Conservation (phyloP, 352 stramenopile species). For the Pythium monospermum region DNA sequence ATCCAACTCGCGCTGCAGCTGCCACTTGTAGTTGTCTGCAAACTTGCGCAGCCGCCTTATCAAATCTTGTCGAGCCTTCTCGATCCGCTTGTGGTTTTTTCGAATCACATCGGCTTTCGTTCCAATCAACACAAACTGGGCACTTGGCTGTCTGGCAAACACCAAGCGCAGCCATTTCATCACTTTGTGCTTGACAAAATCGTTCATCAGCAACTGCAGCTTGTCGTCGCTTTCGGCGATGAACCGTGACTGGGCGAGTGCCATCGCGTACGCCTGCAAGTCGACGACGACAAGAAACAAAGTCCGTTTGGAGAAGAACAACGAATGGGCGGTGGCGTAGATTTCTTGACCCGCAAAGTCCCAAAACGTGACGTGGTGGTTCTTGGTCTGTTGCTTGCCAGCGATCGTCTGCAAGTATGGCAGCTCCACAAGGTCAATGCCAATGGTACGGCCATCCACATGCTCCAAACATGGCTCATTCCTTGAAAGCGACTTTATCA, state of each 20-base stretch:
- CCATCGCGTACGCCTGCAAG: not conserved
- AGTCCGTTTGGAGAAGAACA: not conserved
- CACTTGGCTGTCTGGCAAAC: too few species aligned
- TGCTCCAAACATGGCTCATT: constrained; percentile 2
- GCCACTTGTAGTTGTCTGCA: too few species aligned
- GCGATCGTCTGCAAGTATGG: not conserved
- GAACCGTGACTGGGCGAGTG: not conserved
- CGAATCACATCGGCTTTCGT: too few species aligned
- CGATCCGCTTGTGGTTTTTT: too few species aligned
- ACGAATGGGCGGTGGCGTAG: not conserved
- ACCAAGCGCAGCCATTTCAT: not conserved
- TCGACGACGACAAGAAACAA: not conserved
- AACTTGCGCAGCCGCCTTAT: too few species aligned
- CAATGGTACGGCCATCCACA: constrained; percentile 16
- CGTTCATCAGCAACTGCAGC: too few species aligned
- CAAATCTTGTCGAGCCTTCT: too few species aligned
- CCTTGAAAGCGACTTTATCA: constrained; percentile 10
- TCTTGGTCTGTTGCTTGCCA: too few species aligned
- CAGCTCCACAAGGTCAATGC: constrained; percentile 19
- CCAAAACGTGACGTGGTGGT: not conserved
- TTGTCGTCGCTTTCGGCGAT: too few species aligned
- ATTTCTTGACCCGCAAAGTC: not conserved
- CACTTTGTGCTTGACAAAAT: not conserved
- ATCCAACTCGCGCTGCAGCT: too few species aligned
- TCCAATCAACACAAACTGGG: too few species aligned